Percentiles rank a stretch among this genome's conserved stretches.
Conservation (phyloP, 768 basidiomycete genomes). For the Mycena floridula region DNA sequence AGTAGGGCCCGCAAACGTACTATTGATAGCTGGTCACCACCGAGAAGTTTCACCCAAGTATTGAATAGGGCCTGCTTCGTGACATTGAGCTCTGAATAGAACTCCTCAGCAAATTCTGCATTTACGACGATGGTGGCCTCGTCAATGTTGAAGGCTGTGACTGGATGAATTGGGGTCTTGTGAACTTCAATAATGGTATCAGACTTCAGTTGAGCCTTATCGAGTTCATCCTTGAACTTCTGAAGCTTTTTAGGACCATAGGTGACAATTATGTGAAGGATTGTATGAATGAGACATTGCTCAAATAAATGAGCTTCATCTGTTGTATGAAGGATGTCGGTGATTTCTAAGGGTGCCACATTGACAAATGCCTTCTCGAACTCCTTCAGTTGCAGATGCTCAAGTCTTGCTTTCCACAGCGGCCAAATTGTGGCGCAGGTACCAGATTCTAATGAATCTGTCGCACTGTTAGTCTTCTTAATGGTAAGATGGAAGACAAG, state of each 20-base stretch:
- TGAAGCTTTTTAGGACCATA: slow-evolving; percentile 23
- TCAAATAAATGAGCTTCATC: slow-evolving; percentile 13
- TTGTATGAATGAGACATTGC: slow-evolving; percentile 14
- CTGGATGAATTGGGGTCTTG: slow-evolving; percentile 20
- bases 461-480: background rate
- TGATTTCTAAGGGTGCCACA: slow-evolving; percentile 16
- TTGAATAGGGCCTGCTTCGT: slow-evolving; percentile 6
- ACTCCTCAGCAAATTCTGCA: slow-evolving; percentile 23
- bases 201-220: slow-evolving; percentile 11
- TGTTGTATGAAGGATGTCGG: slow-evolving; percentile 20
- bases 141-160: slow-evolving; percentile 29
- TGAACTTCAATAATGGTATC: slow-evolving; percentile 20
- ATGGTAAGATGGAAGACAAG: background rate
- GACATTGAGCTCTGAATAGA: slow-evolving; percentile 19
- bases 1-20: slow-evolving; percentile 24
- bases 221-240: slow-evolving; percentile 18
- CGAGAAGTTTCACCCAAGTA: slow-evolving; percentile 9
- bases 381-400: slow-evolving; percentile 18
- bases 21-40: slow-evolving; percentile 31
- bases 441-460: slow-evolving; percentile 28
- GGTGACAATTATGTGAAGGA: slow-evolving; percentile 23
- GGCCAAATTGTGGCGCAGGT: slow-evolving; percentile 27
- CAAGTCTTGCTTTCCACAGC: slow-evolving; percentile 16
- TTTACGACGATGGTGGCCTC: slow-evolving; percentile 28
- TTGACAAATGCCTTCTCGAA: slow-evolving; percentile 13